Percentiles rank a stretch among this genome's conserved stretches.
Conservation (phyloP, 2,329 filamentous ascomycete species). For the Allantophomopsis cytisporea region DNA sequence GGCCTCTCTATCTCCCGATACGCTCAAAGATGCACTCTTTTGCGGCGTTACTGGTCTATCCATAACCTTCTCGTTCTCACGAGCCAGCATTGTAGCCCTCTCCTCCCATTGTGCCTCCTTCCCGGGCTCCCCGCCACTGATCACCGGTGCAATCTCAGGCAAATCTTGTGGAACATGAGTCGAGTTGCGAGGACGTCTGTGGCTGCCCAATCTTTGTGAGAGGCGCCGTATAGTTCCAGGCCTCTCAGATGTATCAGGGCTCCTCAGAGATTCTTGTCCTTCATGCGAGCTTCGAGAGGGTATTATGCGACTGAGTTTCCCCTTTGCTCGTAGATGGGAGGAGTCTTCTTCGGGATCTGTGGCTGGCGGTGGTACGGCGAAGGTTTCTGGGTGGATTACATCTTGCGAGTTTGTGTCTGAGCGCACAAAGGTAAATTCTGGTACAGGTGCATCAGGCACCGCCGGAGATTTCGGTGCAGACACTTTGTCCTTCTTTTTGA, state of each 20-base stretch:
- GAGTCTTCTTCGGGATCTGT: neutral
- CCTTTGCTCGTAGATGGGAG: neutral
- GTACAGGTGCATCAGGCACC: constrained; percentile 19
- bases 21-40: constrained; percentile 9
- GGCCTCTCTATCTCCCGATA: constrained; percentile 9
- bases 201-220: constrained; percentile 59
- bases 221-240: constrained; percentile 29
- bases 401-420: constrained; percentile 74
- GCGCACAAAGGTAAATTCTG: constrained; percentile 72
- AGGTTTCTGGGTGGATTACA: constrained; percentile 56
- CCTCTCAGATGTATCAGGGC: constrained; percentile 14
- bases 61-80: constrained; percentile 32
- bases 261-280: constrained; percentile 9
- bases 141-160: constrained; percentile 46
- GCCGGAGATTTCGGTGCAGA: constrained; percentile 18
- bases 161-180: constrained; percentile 68
- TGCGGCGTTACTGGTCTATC: constrained; percentile 27
- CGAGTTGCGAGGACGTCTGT: constrained; percentile 43
- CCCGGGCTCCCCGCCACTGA: constrained; percentile 25
- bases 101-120: constrained; percentile 78
- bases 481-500: constrained; percentile 48
- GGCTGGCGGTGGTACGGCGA: constrained; percentile 21
- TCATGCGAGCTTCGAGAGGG: neutral
- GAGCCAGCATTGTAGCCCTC: constrained; percentile 77
- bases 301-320: too few species aligned